Percentiles rank a stretch among this genome's conserved stretches.
Conservation (phyloP, 768 basidiomycete species). For the Rhizopogon vinicolor region DNA sequence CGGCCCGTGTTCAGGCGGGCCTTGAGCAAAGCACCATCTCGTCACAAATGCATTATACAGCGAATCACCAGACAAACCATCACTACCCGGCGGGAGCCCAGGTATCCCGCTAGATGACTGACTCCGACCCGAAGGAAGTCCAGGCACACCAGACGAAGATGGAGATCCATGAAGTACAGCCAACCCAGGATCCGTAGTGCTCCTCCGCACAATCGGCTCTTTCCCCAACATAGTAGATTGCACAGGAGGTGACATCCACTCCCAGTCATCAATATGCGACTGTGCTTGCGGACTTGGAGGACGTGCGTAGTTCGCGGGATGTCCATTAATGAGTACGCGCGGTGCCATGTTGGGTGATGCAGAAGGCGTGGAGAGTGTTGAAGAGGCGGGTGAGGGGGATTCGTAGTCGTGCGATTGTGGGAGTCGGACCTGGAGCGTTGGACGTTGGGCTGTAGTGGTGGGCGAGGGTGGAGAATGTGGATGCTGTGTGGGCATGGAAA, state of each 20-base stretch:
- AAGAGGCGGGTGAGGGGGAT: conserved; percentile 19
- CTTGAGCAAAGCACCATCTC: conserved; percentile 68
- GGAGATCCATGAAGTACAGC: background rate
- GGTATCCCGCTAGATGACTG: background rate
- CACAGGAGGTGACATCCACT: conserved; percentile 12
- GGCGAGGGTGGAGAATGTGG: background rate
- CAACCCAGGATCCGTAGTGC: conserved; percentile 5
- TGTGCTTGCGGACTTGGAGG: background rate
- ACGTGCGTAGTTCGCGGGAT: conserved; percentile 13
- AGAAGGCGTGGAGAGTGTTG: conserved; percentile 21
- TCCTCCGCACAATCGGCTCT: background rate
- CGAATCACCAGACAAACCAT: conserved; percentile 19
- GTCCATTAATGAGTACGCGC: conserved; percentile 21
- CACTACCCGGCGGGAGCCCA: conserved; percentile 4
- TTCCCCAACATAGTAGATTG: background rate
- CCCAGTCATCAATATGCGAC: conserved; percentile 15
- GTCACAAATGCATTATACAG: conserved; percentile 57
- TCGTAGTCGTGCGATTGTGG: conserved; percentile 9
- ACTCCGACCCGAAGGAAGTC: conserved; percentile 11
- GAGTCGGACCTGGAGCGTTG: background rate
- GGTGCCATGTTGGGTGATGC: conserved; percentile 16
- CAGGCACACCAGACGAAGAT: conserved; percentile 12
- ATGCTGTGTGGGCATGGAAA: background rate
- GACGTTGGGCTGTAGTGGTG: background rate
- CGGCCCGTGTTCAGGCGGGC: conserved; percentile 19